Base-by-base conservation (phyloP, 1,139 yeast species). In the Nadsonia commutata region DNA sequence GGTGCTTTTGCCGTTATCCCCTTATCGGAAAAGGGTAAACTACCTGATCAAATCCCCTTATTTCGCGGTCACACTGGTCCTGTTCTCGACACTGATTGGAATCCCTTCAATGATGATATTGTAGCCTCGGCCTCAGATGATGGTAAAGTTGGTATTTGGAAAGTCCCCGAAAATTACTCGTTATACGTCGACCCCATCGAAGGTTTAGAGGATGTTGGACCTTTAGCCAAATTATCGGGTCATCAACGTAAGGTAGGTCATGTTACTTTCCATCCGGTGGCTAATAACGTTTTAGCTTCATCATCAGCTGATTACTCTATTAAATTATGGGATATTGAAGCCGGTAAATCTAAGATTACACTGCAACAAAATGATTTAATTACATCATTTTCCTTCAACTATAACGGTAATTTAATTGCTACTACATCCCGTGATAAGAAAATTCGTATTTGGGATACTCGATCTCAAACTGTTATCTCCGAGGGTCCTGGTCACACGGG, bases 1-100 rank as follows among this genome's bases (percentile, higher is more conserved):
- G 98, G 98, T 44, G 93, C 97, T 0, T 88, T 90, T 68, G 95
- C 95, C 1, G 81, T 90, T 16, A 78, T 90, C 45, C 98, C 98
- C 1, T 67, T 84, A 23, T 58, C 62, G 8, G 96, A 88, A 61
- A 80, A 76, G 18, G 97, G 97, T n/a, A 90, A 86, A 61, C 79
- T 90, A 8, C 97, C 96, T 4, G 98, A 90, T 55, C 76, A 81
- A 48, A 90, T 86, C 40, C 90, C 97, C 2, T 71, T 90, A 53
- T 90, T 88, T 62, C 76, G 96, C 56, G 98, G 98, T 18, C 97
- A 90, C 61, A 82, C 90, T 42, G 96, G 95, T 8, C 81, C 94
- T 6, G 96, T 90, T 20, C 71, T 88, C 54, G 98, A 90, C 60
- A 88, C 97, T 0, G 94, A 85, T 43, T 90, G 81, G 68, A 83